A percentile compares a stretch with the other conserved stretches of the same genome.
phyloP scores from a whole-genome alignment of 768 basidiomycete species.

The Russula earlei region DNA sequence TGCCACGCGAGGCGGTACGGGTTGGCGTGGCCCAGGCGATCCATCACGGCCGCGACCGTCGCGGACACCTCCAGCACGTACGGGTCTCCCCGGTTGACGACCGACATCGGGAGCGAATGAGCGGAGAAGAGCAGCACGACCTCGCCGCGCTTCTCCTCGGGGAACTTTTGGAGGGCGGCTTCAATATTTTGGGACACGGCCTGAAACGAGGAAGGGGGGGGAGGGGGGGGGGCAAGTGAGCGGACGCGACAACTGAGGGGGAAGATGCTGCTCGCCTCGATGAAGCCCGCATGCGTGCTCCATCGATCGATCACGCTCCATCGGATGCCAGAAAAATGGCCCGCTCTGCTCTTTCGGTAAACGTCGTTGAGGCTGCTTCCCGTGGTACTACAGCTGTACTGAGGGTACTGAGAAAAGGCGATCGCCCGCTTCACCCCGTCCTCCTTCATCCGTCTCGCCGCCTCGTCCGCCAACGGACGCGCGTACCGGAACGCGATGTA shows the following conservation, averaged over 20 bases:
- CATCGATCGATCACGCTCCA: conserved; percentile 99
- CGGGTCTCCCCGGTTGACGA: conserved; percentile 97
- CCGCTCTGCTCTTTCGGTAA: conserved; percentile 52
- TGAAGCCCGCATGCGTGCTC: conserved; percentile 90
- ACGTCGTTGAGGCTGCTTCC: conserved; percentile 96
- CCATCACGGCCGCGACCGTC: conserved; percentile 90
- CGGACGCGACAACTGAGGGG: not conserved
- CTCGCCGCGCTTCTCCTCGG: conserved; percentile 57
- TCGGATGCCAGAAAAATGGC: conserved; percentile 58
- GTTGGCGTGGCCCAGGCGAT: conserved; percentile 65
- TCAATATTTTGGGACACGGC: conserved; percentile 87
- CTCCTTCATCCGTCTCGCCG: conserved; percentile 70
- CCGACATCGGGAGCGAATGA: conserved; percentile 95
- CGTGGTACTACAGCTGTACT: conserved; percentile 97
- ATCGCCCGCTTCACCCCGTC: conserved; percentile 90
- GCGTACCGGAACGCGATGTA: conserved; percentile 97
- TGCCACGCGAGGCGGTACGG: conserved; percentile 97
- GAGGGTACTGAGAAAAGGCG: conserved; percentile 97
- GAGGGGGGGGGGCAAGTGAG: not conserved
- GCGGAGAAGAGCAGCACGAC: conserved; percentile 91
- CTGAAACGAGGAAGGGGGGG: conserved; percentile 31
- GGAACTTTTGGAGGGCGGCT: conserved; percentile 69
- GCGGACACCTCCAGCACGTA: conserved; percentile 94
- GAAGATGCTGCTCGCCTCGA: conserved; percentile 55
- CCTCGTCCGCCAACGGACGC: conserved; percentile 75